Base-by-base conservation (phyloP, 208 protist genomes). In the Acanthamoeba quina region DNA sequence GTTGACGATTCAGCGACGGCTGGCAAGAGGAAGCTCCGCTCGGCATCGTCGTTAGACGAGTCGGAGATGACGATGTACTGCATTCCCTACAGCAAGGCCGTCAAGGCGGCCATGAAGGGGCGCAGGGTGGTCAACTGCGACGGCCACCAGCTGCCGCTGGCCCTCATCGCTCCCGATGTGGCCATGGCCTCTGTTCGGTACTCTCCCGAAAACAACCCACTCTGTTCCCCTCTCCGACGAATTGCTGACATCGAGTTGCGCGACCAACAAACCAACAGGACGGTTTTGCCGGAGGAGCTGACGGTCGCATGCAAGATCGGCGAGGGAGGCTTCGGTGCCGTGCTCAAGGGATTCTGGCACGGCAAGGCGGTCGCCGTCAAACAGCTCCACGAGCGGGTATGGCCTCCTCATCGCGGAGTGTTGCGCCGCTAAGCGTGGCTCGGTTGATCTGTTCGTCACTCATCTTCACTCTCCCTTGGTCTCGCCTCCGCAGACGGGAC, bases 341-440 rank as follows among this genome's bases (percentile, higher is more conserved):
- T 90, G 54, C 62, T 90, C 85, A 90, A 90, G 41, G 85, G 85
- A 9, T 74, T 47, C 58, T 90, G 85, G 85, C 58, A 64, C 10
- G 85, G 85, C 21, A 64, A 72, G 15, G 17, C 85, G 29, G 85
- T 90, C 26, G 85, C 85, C 56, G 41, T 90, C 56, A 90, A 90
- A 41, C 85, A 72, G 31, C 62, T 90, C 41, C 74, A 82, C 41
- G 74, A 82, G 21, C 15, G 47, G 74, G 74, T 82, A 21, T 44
- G 17, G 3, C 37, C 29, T 37, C 13, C 9, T 47, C 29, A 49
- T 78, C 15, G 34, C 70, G 2, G 68, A 7, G 34, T 24, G 15
- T 17, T 58, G 54, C 60, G 60, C 62, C 26, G 21, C 21, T 64
- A 24, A 60, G 17, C 26, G 21, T 60, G 56, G 56, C 56, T 26